phyloP scores from a whole-genome alignment of 805 yeast species.

The Metschnikowia dekortorum region DNA sequence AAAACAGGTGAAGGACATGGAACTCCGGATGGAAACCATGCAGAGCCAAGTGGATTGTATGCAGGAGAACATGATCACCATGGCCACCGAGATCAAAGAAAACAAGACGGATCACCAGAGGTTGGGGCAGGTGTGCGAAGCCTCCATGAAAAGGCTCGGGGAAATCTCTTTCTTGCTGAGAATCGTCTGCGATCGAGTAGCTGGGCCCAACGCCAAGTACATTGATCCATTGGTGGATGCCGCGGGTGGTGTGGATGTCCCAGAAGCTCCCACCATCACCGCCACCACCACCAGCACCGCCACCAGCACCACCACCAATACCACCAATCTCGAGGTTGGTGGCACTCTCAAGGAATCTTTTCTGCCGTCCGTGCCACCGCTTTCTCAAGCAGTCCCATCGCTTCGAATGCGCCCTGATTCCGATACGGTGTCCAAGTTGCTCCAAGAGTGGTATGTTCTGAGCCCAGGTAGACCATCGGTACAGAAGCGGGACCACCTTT shows the following conservation, averaged over 20 bases:
- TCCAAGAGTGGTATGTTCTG: neutral
- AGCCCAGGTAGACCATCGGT: neutral
- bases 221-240: neutral
- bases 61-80: neutral
- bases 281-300: too few species aligned
- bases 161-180: neutral
- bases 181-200: neutral
- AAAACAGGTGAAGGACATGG: neutral
- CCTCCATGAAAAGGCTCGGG: neutral
- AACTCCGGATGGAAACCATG: neutral
- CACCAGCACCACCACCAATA: too few species aligned
- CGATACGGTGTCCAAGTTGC: neutral
- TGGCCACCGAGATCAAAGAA: neutral
- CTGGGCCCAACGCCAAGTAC: neutral
- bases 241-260: neutral
- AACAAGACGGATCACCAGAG: neutral
- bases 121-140: neutral
- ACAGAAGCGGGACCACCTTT: neutral
- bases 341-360: too few species aligned
- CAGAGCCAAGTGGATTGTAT: neutral
- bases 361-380: neutral
- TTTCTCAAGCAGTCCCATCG: neutral
- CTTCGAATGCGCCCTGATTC: neutral
- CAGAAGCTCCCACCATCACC: too few species aligned
- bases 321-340: too few species aligned